phyloP scores from a whole-genome alignment of 805 yeast species.

The Tetrapisispora arboricola region DNA sequence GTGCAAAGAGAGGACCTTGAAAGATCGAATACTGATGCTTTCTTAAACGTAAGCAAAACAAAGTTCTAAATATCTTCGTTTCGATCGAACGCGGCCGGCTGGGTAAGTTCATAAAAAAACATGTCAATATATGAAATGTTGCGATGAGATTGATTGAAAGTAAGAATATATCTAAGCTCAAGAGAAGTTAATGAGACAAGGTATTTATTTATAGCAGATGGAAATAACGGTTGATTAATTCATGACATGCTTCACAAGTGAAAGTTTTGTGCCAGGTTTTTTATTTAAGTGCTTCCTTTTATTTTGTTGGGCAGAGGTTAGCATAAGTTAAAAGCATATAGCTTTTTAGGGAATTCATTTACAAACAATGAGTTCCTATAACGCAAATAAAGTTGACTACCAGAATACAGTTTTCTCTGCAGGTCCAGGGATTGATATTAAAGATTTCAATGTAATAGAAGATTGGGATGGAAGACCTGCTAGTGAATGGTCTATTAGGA shows the following conservation, averaged over 20 bases:
- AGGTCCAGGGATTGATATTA: slow-evolving; percentile 13
- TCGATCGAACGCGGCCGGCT: not conserved
- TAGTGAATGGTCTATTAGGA: slow-evolving; percentile 37
- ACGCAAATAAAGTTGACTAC: slow-evolving; percentile 10
- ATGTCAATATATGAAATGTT: not conserved
- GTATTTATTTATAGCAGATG: no score
- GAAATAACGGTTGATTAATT: no score
- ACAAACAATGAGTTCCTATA: slow-evolving; percentile 1
- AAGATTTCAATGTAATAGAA: slow-evolving; percentile 22
- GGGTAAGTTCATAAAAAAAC: not conserved
- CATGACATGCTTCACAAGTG: no score
- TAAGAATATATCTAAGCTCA: not conserved
- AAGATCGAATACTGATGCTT: not conserved
- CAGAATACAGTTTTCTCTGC: slow-evolving; percentile 13
- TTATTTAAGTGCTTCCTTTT: no score
- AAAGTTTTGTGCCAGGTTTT: no score
- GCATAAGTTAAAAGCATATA: no score
- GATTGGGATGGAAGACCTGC: slow-evolving; percentile 32
- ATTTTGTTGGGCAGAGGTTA: no score
- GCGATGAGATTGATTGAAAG: not conserved
- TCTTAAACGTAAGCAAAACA: not conserved
- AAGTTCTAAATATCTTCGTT: not conserved
- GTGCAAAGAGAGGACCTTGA: no score
- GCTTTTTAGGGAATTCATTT: no score
- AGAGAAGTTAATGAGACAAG: no score